Evolutionary conservation across 345 rosid species (phyloP), one percentile per base, ranked within the genome.

Genomic region (Excoecaria agallocha): DNA sequence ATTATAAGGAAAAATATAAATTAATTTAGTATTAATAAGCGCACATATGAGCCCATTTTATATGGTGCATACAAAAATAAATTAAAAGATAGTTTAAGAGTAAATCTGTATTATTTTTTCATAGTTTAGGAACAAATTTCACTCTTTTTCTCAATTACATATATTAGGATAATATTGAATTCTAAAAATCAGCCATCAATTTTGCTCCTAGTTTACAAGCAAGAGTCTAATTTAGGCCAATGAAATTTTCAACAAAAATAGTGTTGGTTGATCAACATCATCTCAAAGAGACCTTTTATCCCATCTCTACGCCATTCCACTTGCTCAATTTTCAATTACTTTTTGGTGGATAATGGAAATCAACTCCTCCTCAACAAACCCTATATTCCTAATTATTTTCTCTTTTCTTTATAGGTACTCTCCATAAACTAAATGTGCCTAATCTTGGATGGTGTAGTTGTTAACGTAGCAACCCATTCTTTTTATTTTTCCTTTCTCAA

Each of bases 211-310:
- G 2, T 20, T 43, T n/a, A 22, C 59, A 69, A 51, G 72, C 48
- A 69, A 69, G 8, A 19, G 57, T 49, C 60, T 38, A 12, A 9
- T 39, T 52, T 19, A 30, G 30, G 30, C 30, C 30, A n/a, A 11
- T 39, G 13, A 51, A 51, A 8, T 69, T 68, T 30, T 51, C 57
- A 68, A 68, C 57, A 68, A 68, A 68, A 68, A 50, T 25, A 48
- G 72, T 51, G 72, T 52, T 69, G 72, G 46, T 52, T 69, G 24
- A 69, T 69, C 72, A 52, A 52, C 72, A 52, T 52, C 72, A 51
- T 37, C 45, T 39, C 30, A 41, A 11, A 59, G 35, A 59, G 49
- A 16, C 16, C 37, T 39, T n/a, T 66, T 66, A 55, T 48, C 72
- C 59, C 59, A 51, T 51, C 54, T 46, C 13, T 17, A 37, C 13